phyloP scores from a whole-genome alignment of 345 rosid genomes.

The Heritiera littoralis region DNA sequence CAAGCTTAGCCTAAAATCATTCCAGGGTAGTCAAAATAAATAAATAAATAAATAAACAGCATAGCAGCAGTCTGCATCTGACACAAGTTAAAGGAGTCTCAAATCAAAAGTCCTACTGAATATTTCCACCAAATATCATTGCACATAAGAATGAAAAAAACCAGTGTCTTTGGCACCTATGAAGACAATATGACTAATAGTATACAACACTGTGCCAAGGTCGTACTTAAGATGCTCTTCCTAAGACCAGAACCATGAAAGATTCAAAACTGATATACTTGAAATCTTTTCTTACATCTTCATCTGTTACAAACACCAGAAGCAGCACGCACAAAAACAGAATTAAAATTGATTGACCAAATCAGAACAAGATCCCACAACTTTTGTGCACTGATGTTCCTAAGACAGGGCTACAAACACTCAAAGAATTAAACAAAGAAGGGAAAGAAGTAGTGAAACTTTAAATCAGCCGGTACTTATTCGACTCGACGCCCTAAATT shows the following conservation, averaged over 20 bases:
- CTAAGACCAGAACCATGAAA: not conserved
- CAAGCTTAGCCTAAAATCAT: slow-evolving; percentile 58
- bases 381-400: not conserved
- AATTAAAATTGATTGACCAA: not conserved
- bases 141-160: not conserved
- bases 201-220: not conserved
- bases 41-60: not conserved
- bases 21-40: slow-evolving; percentile 3
- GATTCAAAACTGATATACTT: not conserved
- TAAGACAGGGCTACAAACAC: not conserved
- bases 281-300: not conserved
- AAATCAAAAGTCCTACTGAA: not conserved
- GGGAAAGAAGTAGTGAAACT: too few relatives aligned
- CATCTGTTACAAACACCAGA: not conserved
- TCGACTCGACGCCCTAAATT: not conserved
- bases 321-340: not conserved
- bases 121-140: not conserved
- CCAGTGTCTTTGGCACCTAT: not conserved
- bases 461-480: not conserved
- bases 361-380: slow-evolving; percentile 10
- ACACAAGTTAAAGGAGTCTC: not conserved
- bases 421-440: not conserved
- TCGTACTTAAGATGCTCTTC: not conserved
- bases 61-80: not conserved
- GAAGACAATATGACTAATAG: not conserved